Conservation (phyloP, 805 yeast species). For the Saturnispora saitoi region DNA sequence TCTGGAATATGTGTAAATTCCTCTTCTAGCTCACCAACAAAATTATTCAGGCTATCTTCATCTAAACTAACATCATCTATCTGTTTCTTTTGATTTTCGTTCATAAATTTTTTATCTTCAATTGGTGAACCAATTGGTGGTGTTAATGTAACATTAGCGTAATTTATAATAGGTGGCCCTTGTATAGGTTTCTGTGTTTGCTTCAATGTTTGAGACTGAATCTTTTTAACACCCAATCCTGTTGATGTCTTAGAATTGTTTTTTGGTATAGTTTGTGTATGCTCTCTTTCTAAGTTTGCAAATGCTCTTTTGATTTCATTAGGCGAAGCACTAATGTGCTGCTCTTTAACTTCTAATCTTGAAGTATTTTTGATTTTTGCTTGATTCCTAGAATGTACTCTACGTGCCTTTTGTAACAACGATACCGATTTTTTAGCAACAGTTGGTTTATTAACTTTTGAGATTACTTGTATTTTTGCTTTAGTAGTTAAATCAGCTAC, state of each 20-base stretch:
- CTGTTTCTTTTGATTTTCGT: not conserved
- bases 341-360: not conserved
- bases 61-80: not conserved
- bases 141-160: not conserved
- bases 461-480: not conserved
- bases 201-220: not conserved
- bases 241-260: not conserved
- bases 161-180: not conserved
- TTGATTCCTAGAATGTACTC: slow-evolving; percentile 6
- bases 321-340: not conserved
- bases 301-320: slow-evolving; percentile 3
- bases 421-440: not conserved
- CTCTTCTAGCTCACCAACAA: not conserved
- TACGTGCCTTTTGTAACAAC: slow-evolving; percentile 4
- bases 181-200: not conserved
- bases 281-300: slow-evolving; percentile 1
- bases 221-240: not conserved
- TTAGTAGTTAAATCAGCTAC: not conserved
- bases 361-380: slow-evolving; percentile 2
- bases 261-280: not conserved
- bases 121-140: not conserved
- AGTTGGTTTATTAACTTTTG: not conserved
- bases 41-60: not conserved
- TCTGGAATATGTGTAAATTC: not conserved
- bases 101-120: not conserved